Base-by-base conservation (phyloP, 345 rosid species). In the Sonneratia alba region DNA sequence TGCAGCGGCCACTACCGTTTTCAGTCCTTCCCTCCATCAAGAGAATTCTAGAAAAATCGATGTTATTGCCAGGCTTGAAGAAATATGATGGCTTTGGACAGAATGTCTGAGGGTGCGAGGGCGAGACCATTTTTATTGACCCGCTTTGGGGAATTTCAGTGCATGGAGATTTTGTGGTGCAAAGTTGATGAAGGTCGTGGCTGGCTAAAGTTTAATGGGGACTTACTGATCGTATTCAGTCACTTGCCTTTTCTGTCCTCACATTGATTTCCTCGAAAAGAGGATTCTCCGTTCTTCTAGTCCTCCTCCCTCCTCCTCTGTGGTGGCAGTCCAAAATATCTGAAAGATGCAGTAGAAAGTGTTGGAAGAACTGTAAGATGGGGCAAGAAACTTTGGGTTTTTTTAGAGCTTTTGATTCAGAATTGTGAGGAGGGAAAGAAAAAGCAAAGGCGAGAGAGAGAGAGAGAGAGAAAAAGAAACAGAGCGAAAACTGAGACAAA, bases 1-100 rank as follows among this genome's bases (percentile, higher is more conserved):
- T 95, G 66, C 91, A 84, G 9, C 69, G 77, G 68, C 76, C 83
- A 13, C 51, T 47, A 8, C 51, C 51, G 51, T 13, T 47, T 67
- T 76, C 87, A 47, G 15, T 73, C 66, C 76, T 83, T 8, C 76
- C 78, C 68, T 83, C 89, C 73, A 77, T 77, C 40, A 40, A 47
- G 0, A 3, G 19, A 13, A 62, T 12, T 4, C 38, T 47, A 2
- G 51, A 8, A 47, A 40, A 47, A 47, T 47, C 15, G 51, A 47
- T 4, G 9, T 9, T 47, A 47, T 13, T 47, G 51, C 11, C 14
- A 27, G 37, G 1, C 8, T 14, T 34, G 66, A 62, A 15, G 27
- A 68, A 69, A 69, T 22, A 3, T 27, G 38, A n/a, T 18, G 9
- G 57, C 61, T 47, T 69, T n/a, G 38, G n/a, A 49, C 12, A 9